A percentile compares a stretch with the other conserved stretches of the same genome.
Evolutionary conservation across 1,139 yeast species (phyloP).

Genomic region (Scheffersomyces parashehatae): DNA sequence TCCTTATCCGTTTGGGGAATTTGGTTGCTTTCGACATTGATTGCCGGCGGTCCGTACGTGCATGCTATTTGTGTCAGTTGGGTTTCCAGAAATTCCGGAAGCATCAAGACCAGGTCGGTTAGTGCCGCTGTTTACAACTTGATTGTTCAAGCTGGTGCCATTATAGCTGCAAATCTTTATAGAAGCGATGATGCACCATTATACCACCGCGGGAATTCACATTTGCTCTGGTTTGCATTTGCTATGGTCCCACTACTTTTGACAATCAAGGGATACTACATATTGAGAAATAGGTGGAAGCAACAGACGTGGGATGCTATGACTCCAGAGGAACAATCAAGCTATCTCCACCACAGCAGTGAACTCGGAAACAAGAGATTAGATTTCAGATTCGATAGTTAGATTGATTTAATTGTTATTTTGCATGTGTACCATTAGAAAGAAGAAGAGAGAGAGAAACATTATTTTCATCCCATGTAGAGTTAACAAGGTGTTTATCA

Average conservation of each 20-base stretch:
- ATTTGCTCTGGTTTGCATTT: conserved; percentile 36
- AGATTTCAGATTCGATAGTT: conserved; percentile 18
- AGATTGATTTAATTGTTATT: not conserved
- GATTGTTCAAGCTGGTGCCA: conserved; percentile 56
- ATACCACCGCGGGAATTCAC: conserved; percentile 54
- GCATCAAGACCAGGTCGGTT: conserved; percentile 60
- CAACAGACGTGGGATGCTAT: conserved; percentile 13
- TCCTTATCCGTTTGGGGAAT: conserved; percentile 46
- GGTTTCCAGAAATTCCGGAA: conserved; percentile 61
- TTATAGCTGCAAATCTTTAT: conserved; percentile 56
- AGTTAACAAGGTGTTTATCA: no score
- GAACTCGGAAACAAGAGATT: conserved; percentile 20
- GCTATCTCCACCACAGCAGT: conserved; percentile 10
- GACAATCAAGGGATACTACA: conserved; percentile 14
- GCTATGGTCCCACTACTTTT: conserved; percentile 14
- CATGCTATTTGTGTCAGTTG: conserved; percentile 61
- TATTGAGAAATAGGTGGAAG: conserved; percentile 15
- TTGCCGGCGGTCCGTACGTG: conserved; percentile 51
- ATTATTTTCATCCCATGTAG: no score
- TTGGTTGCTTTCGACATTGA: conserved; percentile 47
- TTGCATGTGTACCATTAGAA: no score
- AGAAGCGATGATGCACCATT: conserved; percentile 57
- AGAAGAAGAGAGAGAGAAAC: no score
- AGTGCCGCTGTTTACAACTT: conserved; percentile 65
- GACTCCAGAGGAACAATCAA: conserved; percentile 14